A percentile compares a stretch with the other conserved stretches of the same genome.
Conservation (phyloP, 768 basidiomycete species). For the Leccinum aurantiacum region DNA sequence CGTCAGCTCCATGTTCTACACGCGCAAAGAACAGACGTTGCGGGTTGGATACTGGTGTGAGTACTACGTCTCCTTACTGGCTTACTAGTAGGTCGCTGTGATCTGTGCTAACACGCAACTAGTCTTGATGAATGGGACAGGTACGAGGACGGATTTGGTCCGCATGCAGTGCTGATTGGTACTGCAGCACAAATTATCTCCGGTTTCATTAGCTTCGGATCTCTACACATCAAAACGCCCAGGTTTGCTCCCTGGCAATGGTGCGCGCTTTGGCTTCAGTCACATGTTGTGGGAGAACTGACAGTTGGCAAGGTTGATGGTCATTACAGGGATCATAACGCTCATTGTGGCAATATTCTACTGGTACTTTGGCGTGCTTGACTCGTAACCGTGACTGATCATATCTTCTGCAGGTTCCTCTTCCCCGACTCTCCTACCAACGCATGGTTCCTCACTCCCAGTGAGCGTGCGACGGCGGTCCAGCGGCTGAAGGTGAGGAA, state of each 20-base stretch:
- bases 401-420: constrained; percentile 44
- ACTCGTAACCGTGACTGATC: constrained; percentile 1
- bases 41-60: constrained; percentile 79
- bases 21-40: constrained; percentile 64
- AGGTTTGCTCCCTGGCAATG: constrained; percentile 76
- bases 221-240: constrained; percentile 56
- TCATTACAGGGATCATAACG: constrained; percentile 65
- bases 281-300: neutral
- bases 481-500: constrained; percentile 57
- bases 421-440: constrained; percentile 77
- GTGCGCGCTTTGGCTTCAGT: constrained; percentile 30
- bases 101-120: neutral
- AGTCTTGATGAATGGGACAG: constrained; percentile 79
- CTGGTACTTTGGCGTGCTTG: constrained; percentile 42
- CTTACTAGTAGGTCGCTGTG: neutral
- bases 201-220: constrained; percentile 70
- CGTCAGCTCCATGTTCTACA: constrained; percentile 78
- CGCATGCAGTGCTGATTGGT: constrained; percentile 7
- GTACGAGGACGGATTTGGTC: constrained; percentile 27
- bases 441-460: constrained; percentile 69
- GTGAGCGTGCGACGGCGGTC: constrained; percentile 65
- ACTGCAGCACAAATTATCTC: constrained; percentile 65
- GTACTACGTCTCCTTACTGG: constrained; percentile 22
- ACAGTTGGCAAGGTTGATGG: constrained; percentile 52
- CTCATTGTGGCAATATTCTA: constrained; percentile 50